A percentile compares a stretch with the other conserved stretches of the same genome.
Evolutionary conservation across 306 rosid species (phyloP).

Genomic region (Prunus davidiana): DNA sequence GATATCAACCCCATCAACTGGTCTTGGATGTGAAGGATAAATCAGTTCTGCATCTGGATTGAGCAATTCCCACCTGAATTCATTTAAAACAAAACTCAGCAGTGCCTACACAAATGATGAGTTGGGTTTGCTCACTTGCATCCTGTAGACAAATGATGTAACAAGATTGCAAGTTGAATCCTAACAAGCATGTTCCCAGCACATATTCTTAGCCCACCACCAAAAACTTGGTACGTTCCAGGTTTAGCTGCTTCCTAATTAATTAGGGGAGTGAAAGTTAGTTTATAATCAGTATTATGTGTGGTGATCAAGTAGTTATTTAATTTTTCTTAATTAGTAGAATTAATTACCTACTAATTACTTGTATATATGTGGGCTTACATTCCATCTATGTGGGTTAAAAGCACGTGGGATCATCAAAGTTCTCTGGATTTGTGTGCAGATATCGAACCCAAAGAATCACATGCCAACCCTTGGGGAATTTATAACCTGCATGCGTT

Average conservation of each 20-base stretch:
- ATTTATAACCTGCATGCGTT: conserved; percentile 26
- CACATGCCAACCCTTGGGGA: conserved; percentile 19
- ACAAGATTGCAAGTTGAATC: conserved; percentile 29
- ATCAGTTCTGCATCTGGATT: conserved; percentile 10
- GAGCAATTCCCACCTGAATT: not conserved
- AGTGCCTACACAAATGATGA: not conserved
- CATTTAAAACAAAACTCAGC: not conserved
- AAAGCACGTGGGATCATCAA: conserved; percentile 28
- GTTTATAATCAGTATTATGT: no score
- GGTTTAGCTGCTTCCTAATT: conserved; percentile 24
- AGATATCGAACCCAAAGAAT: conserved; percentile 19
- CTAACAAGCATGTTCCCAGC: conserved; percentile 40
- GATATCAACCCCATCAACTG: conserved; percentile 30
- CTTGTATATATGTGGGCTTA: not conserved
- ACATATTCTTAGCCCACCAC: conserved; percentile 35
- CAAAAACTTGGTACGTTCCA: conserved; percentile 34
- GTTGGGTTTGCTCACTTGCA: conserved; percentile 24
- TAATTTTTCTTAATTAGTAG: no score
- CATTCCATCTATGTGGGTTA: conserved; percentile 29
- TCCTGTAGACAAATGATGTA: conserved; percentile 40
- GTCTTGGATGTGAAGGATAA: conserved; percentile 36
- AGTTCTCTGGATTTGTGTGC: conserved; percentile 22
- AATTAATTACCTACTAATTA: no score
- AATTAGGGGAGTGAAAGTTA: not conserved
- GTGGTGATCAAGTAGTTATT: no score